A percentile compares a stretch with the other conserved stretches of the same genome.
phyloP scores from a whole-genome alignment of 495 filamentous ascomycete species.

The Neurospora sp. region DNA sequence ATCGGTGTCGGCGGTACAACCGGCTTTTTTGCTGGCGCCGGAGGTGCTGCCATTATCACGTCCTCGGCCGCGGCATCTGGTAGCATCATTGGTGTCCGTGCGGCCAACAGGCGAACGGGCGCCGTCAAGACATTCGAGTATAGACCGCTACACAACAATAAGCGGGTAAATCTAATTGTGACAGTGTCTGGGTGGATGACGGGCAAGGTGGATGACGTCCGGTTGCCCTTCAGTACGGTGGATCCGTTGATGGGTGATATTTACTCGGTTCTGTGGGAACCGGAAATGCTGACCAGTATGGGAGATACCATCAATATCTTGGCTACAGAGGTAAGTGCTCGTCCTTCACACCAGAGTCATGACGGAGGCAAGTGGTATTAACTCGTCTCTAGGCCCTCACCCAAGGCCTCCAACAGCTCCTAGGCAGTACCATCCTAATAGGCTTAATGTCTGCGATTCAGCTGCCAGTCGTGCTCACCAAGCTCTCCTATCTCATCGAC shows the following conservation, averaged over 20 bases:
- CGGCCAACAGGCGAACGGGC: conserved; percentile 77
- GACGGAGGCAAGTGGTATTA: conserved; percentile 5
- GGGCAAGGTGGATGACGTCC: conserved; percentile 92
- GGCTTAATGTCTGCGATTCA: conserved; percentile 90
- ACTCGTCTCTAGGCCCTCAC: conserved; percentile 61
- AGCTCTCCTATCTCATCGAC: conserved; percentile 93
- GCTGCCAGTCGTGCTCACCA: conserved; percentile 83
- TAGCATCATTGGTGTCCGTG: conserved; percentile 71
- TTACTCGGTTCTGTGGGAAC: conserved; percentile 96
- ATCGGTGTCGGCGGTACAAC: conserved; percentile 87
- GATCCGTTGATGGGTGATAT: conserved; percentile 98
- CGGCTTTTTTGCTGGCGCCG: conserved; percentile 82
- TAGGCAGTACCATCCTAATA: conserved; percentile 82
- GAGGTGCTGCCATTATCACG: conserved; percentile 88
- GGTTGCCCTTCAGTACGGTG: conserved; percentile 88
- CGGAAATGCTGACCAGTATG: conserved; percentile 95
- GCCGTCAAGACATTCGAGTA: conserved; percentile 96
- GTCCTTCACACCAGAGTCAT: not conserved
- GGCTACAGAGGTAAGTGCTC: conserved; percentile 75
- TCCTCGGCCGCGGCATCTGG: conserved; percentile 81
- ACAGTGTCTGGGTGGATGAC: conserved; percentile 98
- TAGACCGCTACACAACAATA: conserved; percentile 92
- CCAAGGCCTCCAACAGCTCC: conserved; percentile 89
- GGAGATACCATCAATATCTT: conserved; percentile 97
- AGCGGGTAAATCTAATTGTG: conserved; percentile 90